Conservation (phyloP, 139 green algal species). For the Desmodesmus armatus region DNA sequence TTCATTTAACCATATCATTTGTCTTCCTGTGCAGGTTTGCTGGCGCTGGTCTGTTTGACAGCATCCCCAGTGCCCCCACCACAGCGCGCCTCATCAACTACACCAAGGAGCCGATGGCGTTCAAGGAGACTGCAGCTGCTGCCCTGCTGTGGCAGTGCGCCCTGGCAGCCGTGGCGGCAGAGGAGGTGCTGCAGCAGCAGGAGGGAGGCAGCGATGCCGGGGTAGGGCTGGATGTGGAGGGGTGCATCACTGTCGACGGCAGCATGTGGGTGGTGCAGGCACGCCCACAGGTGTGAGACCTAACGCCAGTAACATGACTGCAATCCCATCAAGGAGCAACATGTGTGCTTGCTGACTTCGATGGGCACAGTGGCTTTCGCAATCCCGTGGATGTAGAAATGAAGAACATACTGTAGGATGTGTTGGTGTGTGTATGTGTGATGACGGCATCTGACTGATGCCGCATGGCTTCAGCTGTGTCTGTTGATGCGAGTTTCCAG, state of each 20-base stretch:
- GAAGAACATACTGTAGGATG: too few species aligned
- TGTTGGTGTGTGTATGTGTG: too few species aligned
- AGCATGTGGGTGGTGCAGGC: conserved; percentile 42
- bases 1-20: too few species aligned
- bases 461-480: too few species aligned
- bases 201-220: background rate
- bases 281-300: conserved; percentile 36
- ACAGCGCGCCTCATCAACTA: conserved; percentile 10
- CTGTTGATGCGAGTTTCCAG: too few species aligned
- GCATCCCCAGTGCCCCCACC: background rate
- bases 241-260: conserved; percentile 30
- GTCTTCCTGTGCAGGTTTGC: conserved; percentile 31
- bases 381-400: too few species aligned
- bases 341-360: too few species aligned
- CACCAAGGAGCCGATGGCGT: conserved; percentile 19
- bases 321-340: too few species aligned
- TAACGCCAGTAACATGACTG: too few species aligned
- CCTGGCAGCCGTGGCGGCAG: conserved; percentile 26
- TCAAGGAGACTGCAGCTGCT: background rate
- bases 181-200: conserved; percentile 23
- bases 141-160: conserved; percentile 34
- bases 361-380: too few species aligned
- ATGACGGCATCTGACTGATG: too few species aligned
- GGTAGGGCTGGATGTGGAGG: conserved; percentile 29
- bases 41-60: conserved; percentile 44